A percentile compares a stretch with the other conserved stretches of the same genome.
phyloP scores from a whole-genome alignment of 345 rosid species.

The Citrus australasica region DNA sequence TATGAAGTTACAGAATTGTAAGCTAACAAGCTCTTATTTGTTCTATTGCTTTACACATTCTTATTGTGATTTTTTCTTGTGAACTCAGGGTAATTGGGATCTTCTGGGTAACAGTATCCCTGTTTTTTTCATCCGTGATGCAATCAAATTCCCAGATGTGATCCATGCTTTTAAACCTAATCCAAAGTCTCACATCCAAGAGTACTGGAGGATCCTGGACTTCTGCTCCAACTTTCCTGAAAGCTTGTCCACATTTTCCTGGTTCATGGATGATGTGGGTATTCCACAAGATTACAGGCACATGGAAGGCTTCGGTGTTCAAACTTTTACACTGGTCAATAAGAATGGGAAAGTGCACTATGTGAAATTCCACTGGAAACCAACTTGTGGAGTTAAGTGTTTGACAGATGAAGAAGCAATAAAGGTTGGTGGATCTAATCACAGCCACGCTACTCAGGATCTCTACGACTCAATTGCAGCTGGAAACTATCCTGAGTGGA shows the following conservation, averaged over 20 bases:
- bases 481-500: conserved; percentile 97
- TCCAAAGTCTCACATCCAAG: conserved; percentile 92
- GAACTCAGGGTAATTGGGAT: conserved; percentile 89
- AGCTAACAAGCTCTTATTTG: neutral
- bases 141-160: conserved; percentile 93
- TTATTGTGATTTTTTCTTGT: neutral
- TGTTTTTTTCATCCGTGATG: conserved; percentile 93
- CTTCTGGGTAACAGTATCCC: conserved; percentile 98
- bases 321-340: conserved; percentile 79
- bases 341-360: conserved; percentile 77
- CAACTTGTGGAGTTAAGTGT: conserved; percentile 84
- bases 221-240: conserved; percentile 93
- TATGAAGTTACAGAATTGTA: neutral
- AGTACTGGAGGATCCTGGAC: conserved; percentile 92
- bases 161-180: conserved; percentile 93
- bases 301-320: conserved; percentile 95
- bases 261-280: conserved; percentile 87
- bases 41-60: neutral
- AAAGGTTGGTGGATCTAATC: conserved; percentile 85
- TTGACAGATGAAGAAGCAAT: conserved; percentile 85
- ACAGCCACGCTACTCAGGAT: conserved; percentile 97
- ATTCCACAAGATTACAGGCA: conserved; percentile 92
- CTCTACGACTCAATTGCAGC: conserved; percentile 88
- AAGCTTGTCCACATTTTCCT: conserved; percentile 80
- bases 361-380: conserved; percentile 98